Evolutionary conservation across 2,329 filamentous ascomycete genomes (phyloP).

Genomic region (Colletotrichum agaves): DNA sequence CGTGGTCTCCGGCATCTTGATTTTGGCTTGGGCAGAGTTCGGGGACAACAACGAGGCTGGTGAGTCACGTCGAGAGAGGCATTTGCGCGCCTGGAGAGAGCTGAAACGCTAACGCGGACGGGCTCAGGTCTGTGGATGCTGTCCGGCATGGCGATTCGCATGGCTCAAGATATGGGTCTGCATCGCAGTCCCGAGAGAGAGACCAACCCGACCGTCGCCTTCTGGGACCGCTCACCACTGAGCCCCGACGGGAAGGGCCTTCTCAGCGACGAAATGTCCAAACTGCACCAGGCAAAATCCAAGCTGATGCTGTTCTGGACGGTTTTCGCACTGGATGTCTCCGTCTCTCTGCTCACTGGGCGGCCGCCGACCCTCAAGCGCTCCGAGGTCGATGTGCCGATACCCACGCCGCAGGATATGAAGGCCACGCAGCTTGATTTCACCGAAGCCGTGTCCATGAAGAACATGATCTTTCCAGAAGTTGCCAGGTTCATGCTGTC

Average conservation of each 20-base stretch:
- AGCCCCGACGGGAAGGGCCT: not conserved
- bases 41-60: conserved; percentile 11
- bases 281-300: conserved; percentile 3
- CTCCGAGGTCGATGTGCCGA: not conserved
- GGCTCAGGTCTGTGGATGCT: conserved; percentile 5
- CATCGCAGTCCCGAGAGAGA: not conserved
- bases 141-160: conserved; percentile 4
- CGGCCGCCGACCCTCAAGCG: not conserved
- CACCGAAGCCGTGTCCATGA: not conserved
- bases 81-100: not conserved
- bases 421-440: conserved; percentile 7
- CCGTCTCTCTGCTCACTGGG: conserved; percentile 7
- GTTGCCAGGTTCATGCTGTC: conserved; percentile 1
- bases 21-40: conserved; percentile 7
- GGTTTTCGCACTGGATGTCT: not conserved
- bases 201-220: not conserved
- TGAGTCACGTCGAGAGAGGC: not conserved
- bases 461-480: not conserved
- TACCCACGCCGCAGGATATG: conserved; percentile 1
- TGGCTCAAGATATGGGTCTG: conserved; percentile 13
- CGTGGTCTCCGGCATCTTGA: conserved; percentile 8
- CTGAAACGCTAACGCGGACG: not conserved
- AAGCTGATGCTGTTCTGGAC: conserved; percentile 3
- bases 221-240: not conserved
- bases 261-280: conserved; percentile 7